These are phyloP conservation scores for Vitis riparia DNA, from an alignment of 164 flowering plant genomes.

Conservation along the genomic window DNA sequence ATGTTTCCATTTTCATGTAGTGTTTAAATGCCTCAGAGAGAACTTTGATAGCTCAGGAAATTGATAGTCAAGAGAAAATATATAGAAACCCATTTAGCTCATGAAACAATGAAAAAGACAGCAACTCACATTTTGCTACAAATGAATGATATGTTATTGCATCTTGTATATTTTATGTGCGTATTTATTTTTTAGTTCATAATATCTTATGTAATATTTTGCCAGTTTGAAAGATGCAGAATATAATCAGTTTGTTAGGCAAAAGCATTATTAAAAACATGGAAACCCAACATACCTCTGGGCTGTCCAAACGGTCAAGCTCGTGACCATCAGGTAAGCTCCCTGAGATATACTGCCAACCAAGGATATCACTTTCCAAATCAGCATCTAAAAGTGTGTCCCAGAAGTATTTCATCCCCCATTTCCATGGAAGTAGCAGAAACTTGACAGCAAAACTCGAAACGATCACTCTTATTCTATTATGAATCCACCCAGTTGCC, in stretches of 20 bases:
- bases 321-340: slow-evolving; percentile 96
- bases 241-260: not conserved
- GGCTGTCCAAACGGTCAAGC: slow-evolving; percentile 78
- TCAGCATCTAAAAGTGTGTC: slow-evolving; percentile 96
- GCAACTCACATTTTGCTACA: not conserved
- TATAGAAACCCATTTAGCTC: too few relatives aligned
- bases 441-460: slow-evolving; percentile 83
- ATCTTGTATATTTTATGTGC: too few relatives aligned
- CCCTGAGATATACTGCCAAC: slow-evolving; percentile 97
- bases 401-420: slow-evolving; percentile 99
- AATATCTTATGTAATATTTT: too few relatives aligned
- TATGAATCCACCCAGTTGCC: slow-evolving; percentile 98
- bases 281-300: slow-evolving; percentile 51
- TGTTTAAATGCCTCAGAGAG: not conserved
- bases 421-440: slow-evolving; percentile 87
- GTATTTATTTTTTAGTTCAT: too few relatives aligned
- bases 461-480: slow-evolving; percentile 76
- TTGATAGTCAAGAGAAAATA: too few relatives aligned
- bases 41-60: too few relatives aligned
- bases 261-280: not conserved
- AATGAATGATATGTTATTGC: too few relatives aligned
- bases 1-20: not conserved
- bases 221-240: not conserved
- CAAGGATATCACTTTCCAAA: slow-evolving; percentile 86
- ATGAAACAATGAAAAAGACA: not conserved